Percentiles rank a stretch among this genome's conserved stretches.
These are phyloP conservation scores for Coffea eugenioides DNA, from an alignment of 257 asterid genomes.

Conservation along the genomic window DNA sequence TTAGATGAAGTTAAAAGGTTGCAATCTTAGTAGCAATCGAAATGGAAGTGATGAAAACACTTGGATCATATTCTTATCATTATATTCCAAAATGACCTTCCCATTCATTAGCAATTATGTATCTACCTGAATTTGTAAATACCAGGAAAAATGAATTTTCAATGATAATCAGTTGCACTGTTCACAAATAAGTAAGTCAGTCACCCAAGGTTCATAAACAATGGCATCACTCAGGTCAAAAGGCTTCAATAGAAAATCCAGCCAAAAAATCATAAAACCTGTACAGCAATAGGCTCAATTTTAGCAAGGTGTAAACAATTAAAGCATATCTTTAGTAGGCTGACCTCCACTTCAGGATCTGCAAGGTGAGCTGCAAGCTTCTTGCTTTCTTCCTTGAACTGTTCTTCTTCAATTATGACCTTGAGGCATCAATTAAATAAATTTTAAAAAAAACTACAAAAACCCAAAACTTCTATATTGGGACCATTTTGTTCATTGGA, in stretches of 20 bases:
- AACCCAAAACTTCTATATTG: neutral
- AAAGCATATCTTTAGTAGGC: conserved; percentile 20
- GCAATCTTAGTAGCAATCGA: neutral
- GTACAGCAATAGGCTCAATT: neutral
- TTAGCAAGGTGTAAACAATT: neutral
- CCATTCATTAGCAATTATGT: neutral
- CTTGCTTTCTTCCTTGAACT: conserved; percentile 81
- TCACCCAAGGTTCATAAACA: neutral
- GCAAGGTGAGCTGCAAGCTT: conserved; percentile 92
- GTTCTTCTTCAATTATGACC: conserved; percentile 90
- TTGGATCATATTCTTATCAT: neutral
- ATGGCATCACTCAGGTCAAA: neutral
- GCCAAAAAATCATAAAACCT: neutral
- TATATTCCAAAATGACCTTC: neutral
- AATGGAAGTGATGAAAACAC: neutral
- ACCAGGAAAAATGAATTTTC: neutral
- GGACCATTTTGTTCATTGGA: neutral
- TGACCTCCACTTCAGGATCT: conserved; percentile 98
- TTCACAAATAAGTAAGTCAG: neutral
- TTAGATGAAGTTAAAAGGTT: no score
- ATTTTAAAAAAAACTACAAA: neutral
- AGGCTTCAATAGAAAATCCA: neutral
- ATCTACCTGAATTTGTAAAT: neutral
- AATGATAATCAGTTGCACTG: neutral
- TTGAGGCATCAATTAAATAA: conserved; percentile 22